A percentile compares a stretch with the other conserved stretches of the same genome.
phyloP scores from a whole-genome alignment of 371 early-diverging fungal genomes.

The Zopfochytrium polystomum region DNA sequence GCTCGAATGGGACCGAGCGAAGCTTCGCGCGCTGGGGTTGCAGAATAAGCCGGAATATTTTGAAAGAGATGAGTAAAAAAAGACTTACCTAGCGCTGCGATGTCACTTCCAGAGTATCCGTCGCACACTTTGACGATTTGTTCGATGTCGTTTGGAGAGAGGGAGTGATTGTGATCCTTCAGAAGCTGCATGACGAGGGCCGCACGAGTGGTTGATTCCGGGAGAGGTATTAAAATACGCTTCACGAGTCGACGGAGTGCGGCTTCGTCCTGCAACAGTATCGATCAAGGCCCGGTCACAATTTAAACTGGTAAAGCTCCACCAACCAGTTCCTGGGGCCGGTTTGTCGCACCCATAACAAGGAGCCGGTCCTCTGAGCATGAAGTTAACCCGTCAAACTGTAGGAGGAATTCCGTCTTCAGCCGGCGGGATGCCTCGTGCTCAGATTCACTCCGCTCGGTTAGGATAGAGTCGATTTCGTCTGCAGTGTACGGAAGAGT shows the following conservation, averaged over 20 bases:
- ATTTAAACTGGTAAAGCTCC: background rate
- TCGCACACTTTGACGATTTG: constrained; percentile 52
- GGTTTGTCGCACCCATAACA: constrained; percentile 95
- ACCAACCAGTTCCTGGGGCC: constrained; percentile 88
- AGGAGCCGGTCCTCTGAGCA: constrained; percentile 88
- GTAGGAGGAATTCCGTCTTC: constrained; percentile 94
- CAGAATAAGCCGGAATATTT: background rate
- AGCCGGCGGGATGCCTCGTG: constrained; percentile 91
- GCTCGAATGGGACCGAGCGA: constrained; percentile 67
- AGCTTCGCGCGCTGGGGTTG: constrained; percentile 61
- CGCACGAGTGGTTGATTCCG: constrained; percentile 59
- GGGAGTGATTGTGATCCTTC: constrained; percentile 45
- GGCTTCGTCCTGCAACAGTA: constrained; percentile 62
- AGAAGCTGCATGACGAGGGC: constrained; percentile 57
- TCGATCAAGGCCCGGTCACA: background rate
- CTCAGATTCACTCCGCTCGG: constrained; percentile 92
- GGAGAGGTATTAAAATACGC: constrained; percentile 73
- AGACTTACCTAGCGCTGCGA: constrained; percentile 59
- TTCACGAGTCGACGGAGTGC: constrained; percentile 69
- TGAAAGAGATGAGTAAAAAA: background rate
- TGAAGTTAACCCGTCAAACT: constrained; percentile 99
- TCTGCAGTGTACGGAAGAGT: too few species aligned
- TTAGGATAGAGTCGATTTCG: constrained; percentile 96
- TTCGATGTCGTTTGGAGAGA: constrained; percentile 51
- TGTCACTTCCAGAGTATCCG: constrained; percentile 77